Evolutionary conservation across 1,284 basidiomycete species (phyloP).

Genomic region (Moesziomyces aphidis): DNA sequence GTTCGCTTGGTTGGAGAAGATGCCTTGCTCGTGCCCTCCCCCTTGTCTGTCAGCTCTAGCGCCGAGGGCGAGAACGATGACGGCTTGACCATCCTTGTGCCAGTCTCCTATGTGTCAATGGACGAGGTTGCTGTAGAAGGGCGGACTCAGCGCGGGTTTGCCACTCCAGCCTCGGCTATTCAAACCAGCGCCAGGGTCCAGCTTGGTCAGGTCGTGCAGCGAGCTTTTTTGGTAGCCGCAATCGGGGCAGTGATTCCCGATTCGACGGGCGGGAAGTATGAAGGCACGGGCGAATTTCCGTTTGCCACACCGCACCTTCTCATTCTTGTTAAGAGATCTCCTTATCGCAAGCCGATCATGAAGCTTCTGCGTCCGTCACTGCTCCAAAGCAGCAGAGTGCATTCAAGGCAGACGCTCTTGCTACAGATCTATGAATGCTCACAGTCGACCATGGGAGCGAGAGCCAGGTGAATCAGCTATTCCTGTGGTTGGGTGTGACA

Average conservation of each 20-base stretch:
- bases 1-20: slow-evolving; percentile 22
- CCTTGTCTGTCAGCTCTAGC: not conserved
- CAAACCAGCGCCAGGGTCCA: not conserved
- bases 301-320: not conserved
- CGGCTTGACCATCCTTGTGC: slow-evolving; percentile 11
- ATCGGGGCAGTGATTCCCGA: too few species aligned
- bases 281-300: not conserved
- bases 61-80: slow-evolving; percentile 21
- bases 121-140: not conserved
- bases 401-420: too few species aligned
- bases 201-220: not conserved
- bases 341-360: not conserved
- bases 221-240: not conserved
- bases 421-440: too few species aligned
- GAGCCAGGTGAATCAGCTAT: too few species aligned
- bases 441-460: too few species aligned
- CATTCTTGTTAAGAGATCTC: too few species aligned
- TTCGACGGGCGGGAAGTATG: too few species aligned
- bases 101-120: too few species aligned
- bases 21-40: not conserved
- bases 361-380: not conserved
- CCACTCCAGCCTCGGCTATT: not conserved
- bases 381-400: too few species aligned
- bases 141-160: not conserved
- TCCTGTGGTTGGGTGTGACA: not conserved